phyloP scores from a whole-genome alignment of 805 yeast species.

The Wickerhamomyces subpelliculosus region DNA sequence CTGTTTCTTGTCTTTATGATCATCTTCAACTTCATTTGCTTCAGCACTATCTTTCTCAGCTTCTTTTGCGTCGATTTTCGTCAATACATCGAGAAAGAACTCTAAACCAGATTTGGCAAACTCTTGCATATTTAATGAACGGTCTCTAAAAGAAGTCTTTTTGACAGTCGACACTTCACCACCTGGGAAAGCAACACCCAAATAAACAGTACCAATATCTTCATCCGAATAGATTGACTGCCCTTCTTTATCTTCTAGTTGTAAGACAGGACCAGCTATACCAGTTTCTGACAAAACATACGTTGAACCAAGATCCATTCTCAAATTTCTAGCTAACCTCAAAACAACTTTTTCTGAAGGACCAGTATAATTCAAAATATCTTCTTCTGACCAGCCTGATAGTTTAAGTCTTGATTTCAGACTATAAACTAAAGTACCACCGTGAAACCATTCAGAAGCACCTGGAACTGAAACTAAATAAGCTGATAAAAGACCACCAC shows the following conservation, averaged over 20 bases:
- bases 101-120: constrained; percentile 66
- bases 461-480: constrained; percentile 80
- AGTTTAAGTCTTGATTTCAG: constrained; percentile 65
- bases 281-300: constrained; percentile 83
- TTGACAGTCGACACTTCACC: constrained; percentile 42
- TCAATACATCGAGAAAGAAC: constrained; percentile 47
- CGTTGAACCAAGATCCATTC: constrained; percentile 76
- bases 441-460: constrained; percentile 76
- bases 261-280: constrained; percentile 65
- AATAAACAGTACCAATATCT: constrained; percentile 59
- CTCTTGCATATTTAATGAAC: constrained; percentile 65
- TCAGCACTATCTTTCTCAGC: neutral
- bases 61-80: constrained; percentile 11
- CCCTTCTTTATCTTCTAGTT: constrained; percentile 29
- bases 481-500: constrained; percentile 82
- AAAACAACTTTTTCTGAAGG: constrained; percentile 72
- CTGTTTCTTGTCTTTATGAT: constrained; percentile 3
- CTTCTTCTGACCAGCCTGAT: constrained; percentile 72
- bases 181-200: constrained; percentile 64
- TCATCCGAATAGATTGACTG: constrained; percentile 21
- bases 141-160: constrained; percentile 40
- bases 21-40: neutral
- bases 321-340: constrained; percentile 69
- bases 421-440: constrained; percentile 77
- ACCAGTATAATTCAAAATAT: constrained; percentile 69